Percentiles rank a stretch among this genome's conserved stretches.
Evolutionary conservation across 805 yeast species (phyloP).

Genomic region (Saccharomyces kudriavzevii): DNA sequence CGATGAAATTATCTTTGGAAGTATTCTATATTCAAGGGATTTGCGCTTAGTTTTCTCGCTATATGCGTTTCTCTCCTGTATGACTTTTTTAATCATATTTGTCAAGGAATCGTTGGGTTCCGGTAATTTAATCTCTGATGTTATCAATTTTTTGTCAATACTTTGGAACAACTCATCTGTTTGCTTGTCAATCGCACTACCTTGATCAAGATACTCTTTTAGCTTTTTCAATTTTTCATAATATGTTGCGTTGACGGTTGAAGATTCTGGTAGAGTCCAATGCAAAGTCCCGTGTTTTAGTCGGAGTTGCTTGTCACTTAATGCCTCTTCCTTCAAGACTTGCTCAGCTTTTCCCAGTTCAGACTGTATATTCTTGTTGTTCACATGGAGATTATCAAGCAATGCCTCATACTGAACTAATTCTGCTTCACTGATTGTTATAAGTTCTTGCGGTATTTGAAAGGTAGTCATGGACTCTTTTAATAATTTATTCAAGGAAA

Average conservation of each 20-base stretch:
- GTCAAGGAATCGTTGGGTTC: conserved; percentile 28
- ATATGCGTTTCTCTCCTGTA: conserved; percentile 27
- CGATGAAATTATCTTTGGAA: conserved; percentile 45
- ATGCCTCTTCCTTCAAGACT: conserved; percentile 41
- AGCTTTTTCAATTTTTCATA: conserved; percentile 38
- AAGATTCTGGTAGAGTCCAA: conserved; percentile 48
- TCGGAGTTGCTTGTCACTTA: conserved; percentile 48
- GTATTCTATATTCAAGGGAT: conserved; percentile 38
- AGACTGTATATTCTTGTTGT: conserved; percentile 34
- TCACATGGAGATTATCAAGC: conserved; percentile 47
- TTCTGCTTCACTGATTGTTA: conserved; percentile 46
- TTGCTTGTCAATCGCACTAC: conserved; percentile 52
- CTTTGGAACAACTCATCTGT: conserved; percentile 40
- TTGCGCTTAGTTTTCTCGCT: conserved; percentile 38
- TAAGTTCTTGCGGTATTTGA: conserved; percentile 56
- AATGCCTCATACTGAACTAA: conserved; percentile 51
- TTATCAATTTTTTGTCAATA: conserved; percentile 39
- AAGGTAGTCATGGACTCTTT: conserved; percentile 38
- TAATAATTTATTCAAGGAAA: conserved; percentile 39
- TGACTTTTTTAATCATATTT: conserved; percentile 31
- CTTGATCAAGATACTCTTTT: conserved; percentile 45
- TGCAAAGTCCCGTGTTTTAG: conserved; percentile 42
- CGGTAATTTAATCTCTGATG: conserved; percentile 31
- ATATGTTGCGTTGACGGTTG: conserved; percentile 34
- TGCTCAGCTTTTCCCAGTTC: conserved; percentile 41